Evolutionary conservation across 176 grass and related monocot species (phyloP), one percentile per base, ranked within the genome.

Genomic region (Aechmea fasciata): DNA sequence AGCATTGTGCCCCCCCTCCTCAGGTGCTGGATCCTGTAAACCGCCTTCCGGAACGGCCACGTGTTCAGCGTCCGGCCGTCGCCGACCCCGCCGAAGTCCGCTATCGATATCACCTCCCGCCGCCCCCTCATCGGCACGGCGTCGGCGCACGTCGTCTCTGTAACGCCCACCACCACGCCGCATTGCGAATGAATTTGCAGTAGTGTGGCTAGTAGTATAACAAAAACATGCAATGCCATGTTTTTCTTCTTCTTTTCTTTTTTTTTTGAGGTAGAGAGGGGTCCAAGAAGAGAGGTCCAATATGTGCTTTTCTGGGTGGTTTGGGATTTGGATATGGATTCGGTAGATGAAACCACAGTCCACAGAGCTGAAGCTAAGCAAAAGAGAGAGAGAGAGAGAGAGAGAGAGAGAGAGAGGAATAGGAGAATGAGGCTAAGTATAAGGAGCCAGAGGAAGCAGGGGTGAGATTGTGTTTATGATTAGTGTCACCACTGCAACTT

Each of bases 21-120:
- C 67, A 69, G 69, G 71, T 81, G 91, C 71, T 87, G 65, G 51
- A 96, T 91, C 72, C 49, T 71, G 79, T 85, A 88, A 48, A 96
- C 75, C 0, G 82, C 91, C 71, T 91, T 91, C 59, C 68, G 77
- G 75, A 96, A 96, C 47, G 91, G 25, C 85, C 87, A 88, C 19
- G 87, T 96, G 77, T 96, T 96, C 9, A 96, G 57, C 48, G 82
- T 88, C 73, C 64, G 75, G 9, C 87, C 87, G 63, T 96, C 87
- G 0, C 87, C 91, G 28, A 91, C 80, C 47, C 82, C 91, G 15
- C 91, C 91, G 11, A 96, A 88, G 41, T 88, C 71, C 3, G 53
- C 33, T 55, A 96, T 91, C 26, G 84, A 85, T 19, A 96, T 3
- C 80, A 77, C 74, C 85, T 90, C 80, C 51, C 87, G 63, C 49